Conservation (phyloP, 1,284 basidiomycete genomes). For the Malassezia sympodialis region DNA sequence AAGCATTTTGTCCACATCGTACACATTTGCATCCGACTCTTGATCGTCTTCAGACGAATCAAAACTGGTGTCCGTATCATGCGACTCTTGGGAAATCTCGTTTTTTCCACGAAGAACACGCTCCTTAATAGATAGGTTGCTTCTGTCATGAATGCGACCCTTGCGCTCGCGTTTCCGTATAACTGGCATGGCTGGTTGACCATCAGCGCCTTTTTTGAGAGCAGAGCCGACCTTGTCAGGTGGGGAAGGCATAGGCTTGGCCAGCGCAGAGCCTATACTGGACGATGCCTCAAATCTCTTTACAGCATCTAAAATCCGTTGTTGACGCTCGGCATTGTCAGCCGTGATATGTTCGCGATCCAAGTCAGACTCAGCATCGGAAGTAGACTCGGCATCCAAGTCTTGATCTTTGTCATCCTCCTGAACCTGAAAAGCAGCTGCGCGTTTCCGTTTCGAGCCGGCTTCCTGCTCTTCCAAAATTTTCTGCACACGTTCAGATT, state of each 20-base stretch:
- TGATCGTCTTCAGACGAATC: conserved; percentile 27
- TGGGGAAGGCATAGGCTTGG: background rate
- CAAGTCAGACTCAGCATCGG: conserved; percentile 20
- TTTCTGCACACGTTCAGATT: conserved; percentile 32
- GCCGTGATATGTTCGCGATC: conserved; percentile 2
- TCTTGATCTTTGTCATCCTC: conserved; percentile 32
- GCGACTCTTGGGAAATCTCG: conserved; percentile 5
- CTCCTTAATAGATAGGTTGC: conserved; percentile 17
- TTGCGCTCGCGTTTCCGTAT: conserved; percentile 29
- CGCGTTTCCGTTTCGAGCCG: conserved; percentile 18
- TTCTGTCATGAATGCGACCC: conserved; percentile 5
- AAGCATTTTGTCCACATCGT: conserved; percentile 11
- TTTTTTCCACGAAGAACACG: conserved; percentile 12
- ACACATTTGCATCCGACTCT: conserved; percentile 15
- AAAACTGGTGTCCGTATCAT: conserved; percentile 29
- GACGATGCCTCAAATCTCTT: conserved; percentile 4
- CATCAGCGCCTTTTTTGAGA: conserved; percentile 33
- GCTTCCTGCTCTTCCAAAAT: conserved; percentile 8
- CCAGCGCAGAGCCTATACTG: background rate
- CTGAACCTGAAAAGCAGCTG: conserved; percentile 24
- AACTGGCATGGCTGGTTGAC: conserved; percentile 24
- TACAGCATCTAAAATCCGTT: conserved; percentile 10
- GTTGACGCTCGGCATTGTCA: conserved; percentile 3
- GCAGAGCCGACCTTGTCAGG: conserved; percentile 33
- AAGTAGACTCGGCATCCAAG: conserved; percentile 12